Base-by-base conservation (phyloP, 257 asterid genomes). In the Sherardia arvensis region DNA sequence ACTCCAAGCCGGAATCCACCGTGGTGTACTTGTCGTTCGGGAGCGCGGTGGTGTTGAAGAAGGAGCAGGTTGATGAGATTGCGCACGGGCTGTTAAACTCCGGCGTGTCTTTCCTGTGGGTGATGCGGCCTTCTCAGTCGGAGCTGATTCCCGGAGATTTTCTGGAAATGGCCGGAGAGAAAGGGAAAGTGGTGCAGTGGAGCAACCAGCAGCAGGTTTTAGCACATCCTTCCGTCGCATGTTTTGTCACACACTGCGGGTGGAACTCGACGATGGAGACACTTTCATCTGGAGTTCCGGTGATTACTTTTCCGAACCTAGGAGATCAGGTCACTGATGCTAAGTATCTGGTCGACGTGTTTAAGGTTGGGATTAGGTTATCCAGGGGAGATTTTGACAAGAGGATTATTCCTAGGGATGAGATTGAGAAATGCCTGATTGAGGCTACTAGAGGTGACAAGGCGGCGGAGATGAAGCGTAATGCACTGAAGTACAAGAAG, bases 301-400 rank as follows among this genome's bases (percentile, higher is more conserved):
- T 85, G 61, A 70, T 80, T 70, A 88, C 96, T 22, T 85, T 84
- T 62, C 97, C 97, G 0, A 89, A 78, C 62, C 85, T 90, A 89
- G 97, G 97, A 3, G 97, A 90, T 51, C 97, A 87, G 78, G 97
- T 90, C 12, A 83, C 90, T 28, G 79, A 90, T 57, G 96, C 96
- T 8, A 49, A 49, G 56, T 49, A 49, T 49, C 26, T 49, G 1
- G 56, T 49, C 12, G 56, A 49, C 2, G 56, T 18, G 14, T 49
- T 49, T n/a, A 49, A 49, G 26, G 56, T 49, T 4, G 56, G 56
- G 56, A n/a, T 49, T 20, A 49, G 56, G 20, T 1, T 49, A 0
- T 49, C 56, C 56, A 49, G 56, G 56, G 56, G 56, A 0, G 56
- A 49, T 21, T 49, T 49, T 12, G 56, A 49, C 1, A 49, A 49